phyloP scores from a whole-genome alignment of 768 basidiomycete genomes.

The Suillus americanus region DNA sequence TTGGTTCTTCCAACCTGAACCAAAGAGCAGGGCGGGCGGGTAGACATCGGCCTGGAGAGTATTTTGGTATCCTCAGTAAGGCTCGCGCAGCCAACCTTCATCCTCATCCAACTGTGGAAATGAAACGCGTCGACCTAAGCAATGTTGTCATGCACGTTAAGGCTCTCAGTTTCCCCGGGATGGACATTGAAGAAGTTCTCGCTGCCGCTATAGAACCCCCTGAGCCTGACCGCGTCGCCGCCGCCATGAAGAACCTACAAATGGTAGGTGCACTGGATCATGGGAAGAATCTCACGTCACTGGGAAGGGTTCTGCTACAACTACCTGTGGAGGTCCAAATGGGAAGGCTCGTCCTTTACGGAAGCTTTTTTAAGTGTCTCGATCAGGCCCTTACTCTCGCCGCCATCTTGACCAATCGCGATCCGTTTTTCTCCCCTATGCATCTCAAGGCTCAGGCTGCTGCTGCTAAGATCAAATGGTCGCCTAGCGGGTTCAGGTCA shows the following conservation, averaged over 20 bases:
- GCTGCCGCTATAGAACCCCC: conserved; percentile 87
- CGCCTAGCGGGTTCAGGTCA: conserved; percentile 75
- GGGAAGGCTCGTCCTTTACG: conserved; percentile 86
- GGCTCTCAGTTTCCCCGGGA: conserved; percentile 83
- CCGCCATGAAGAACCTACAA: conserved; percentile 76
- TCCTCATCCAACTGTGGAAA: conserved; percentile 89
- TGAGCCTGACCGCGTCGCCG: conserved; percentile 66
- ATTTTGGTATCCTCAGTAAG: conserved; percentile 79
- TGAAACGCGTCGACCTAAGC: conserved; percentile 87
- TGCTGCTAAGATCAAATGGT: conserved; percentile 75
- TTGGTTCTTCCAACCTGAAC: conserved; percentile 85
- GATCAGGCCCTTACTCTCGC: conserved; percentile 87
- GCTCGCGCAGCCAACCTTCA: conserved; percentile 58
- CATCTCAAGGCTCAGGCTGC: conserved; percentile 71
- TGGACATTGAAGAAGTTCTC: conserved; percentile 86
- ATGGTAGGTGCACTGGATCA: conserved; percentile 87
- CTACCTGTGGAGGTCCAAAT: conserved; percentile 89
- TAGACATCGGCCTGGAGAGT: conserved; percentile 87
- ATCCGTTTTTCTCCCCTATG: conserved; percentile 86
- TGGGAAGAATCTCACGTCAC: conserved; percentile 74
- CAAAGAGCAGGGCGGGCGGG: conserved; percentile 93
- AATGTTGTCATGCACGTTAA: conserved; percentile 98
- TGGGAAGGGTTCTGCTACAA: conserved; percentile 86
- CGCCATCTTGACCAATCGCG: conserved; percentile 87
- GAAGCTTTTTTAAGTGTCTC: conserved; percentile 90